Evolutionary conservation across 2,329 filamentous ascomycete species (phyloP).

Genomic region (Phoma herbarum): DNA sequence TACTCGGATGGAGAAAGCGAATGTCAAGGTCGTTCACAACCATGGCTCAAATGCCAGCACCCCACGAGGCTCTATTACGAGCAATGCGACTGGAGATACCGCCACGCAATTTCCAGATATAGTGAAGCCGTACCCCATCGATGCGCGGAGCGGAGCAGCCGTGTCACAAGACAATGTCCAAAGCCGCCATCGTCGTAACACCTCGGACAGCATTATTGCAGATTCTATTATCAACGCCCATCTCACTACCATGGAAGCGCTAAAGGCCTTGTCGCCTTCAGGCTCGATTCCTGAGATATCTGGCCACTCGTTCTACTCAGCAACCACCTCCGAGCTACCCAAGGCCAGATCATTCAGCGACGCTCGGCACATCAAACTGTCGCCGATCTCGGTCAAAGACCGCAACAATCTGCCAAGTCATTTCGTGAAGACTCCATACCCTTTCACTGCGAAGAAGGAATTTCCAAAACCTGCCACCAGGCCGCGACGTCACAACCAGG

Average conservation of each 20-base stretch:
- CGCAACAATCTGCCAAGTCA: conserved; percentile 34
- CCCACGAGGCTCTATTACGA: conserved; percentile 29
- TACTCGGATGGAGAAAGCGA: conserved; percentile 32
- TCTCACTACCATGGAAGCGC: conserved; percentile 38
- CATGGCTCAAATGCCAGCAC: conserved; percentile 29
- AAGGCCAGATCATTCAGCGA: conserved; percentile 29
- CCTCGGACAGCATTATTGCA: conserved; percentile 37
- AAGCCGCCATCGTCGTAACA: conserved; percentile 31
- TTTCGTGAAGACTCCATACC: conserved; percentile 42
- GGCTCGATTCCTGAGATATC: conserved; percentile 19
- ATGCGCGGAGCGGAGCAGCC: conserved; percentile 2
- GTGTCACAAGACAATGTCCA: conserved; percentile 8
- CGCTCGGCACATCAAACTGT: conserved; percentile 29
- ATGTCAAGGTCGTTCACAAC: conserved; percentile 36
- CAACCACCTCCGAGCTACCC: conserved; percentile 14
- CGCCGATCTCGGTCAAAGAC: conserved; percentile 26
- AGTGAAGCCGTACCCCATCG: conserved; percentile 17
- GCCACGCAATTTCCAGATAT: conserved; percentile 14
- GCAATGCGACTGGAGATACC: conserved; percentile 19
- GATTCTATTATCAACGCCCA: conserved; percentile 45
- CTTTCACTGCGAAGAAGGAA: conserved; percentile 36
- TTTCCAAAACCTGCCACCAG: conserved; percentile 36
- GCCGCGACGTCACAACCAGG: conserved; percentile 23
- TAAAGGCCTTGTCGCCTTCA: conserved; percentile 35
- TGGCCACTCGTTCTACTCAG: conserved; percentile 21